phyloP scores from a whole-genome alignment of 2,329 filamentous ascomycete genomes.

The Onygenales sp. region DNA sequence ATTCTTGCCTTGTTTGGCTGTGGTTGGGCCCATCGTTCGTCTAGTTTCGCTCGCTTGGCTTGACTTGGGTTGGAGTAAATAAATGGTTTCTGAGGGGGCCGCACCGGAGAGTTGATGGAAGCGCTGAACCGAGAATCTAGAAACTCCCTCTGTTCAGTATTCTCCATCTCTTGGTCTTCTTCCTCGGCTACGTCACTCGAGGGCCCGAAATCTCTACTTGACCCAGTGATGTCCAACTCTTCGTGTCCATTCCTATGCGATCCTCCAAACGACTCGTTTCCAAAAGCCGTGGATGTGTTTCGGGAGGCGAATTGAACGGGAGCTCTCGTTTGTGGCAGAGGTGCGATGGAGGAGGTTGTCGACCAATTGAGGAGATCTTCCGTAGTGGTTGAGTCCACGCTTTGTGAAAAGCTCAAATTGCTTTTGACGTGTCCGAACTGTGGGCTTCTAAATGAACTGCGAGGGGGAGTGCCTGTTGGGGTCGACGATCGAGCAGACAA shows the following conservation, averaged over 20 bases:
- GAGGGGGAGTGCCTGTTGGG: conserved; percentile 43
- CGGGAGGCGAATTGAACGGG: conserved; percentile 3
- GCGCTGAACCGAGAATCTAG: conserved; percentile 19
- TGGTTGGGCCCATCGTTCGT: conserved; percentile 28
- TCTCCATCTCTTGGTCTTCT: not conserved
- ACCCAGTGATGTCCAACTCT: not conserved
- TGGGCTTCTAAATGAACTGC: conserved; percentile 43
- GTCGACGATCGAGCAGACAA: conserved; percentile 46
- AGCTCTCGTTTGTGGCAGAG: conserved; percentile 16
- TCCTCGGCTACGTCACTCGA: not conserved
- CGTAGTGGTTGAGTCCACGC: conserved; percentile 24
- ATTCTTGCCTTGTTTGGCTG: conserved; percentile 25
- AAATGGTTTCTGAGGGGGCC: conserved; percentile 20
- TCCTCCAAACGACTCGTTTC: conserved; percentile 5
- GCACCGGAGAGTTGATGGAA: conserved; percentile 13
- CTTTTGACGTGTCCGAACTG: conserved; percentile 30
- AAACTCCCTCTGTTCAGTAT: not conserved
- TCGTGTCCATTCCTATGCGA: not conserved
- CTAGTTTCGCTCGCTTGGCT: conserved; percentile 33
- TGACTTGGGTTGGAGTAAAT: conserved; percentile 35
- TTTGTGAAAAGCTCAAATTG: conserved; percentile 25
- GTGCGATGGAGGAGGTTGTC: conserved; percentile 25
- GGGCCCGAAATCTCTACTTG: not conserved
- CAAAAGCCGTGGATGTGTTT: conserved; percentile 16
- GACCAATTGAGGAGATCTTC: conserved; percentile 30